Evolutionary conservation across 2,329 filamentous ascomycete species (phyloP).

Genomic region (Aspergillus neoniger): DNA sequence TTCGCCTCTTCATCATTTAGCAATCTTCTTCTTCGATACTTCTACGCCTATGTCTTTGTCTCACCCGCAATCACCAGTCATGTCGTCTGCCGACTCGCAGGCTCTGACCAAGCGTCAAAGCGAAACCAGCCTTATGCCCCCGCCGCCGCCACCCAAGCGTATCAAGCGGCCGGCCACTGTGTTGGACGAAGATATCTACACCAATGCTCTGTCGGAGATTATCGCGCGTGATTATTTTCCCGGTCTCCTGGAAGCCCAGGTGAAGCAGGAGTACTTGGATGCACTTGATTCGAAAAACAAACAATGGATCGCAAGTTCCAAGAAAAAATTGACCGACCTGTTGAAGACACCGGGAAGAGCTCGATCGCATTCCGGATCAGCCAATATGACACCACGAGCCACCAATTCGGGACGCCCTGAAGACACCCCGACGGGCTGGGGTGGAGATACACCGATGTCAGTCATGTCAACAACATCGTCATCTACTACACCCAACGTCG

Average conservation of each 20-base stretch:
- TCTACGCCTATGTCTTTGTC: neutral
- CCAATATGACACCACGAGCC: slow-evolving; percentile 59
- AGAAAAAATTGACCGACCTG: slow-evolving; percentile 69
- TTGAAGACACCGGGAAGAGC: slow-evolving; percentile 73
- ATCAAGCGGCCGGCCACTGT: slow-evolving; percentile 88
- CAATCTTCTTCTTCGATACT: too few species aligned
- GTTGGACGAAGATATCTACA: slow-evolving; percentile 92
- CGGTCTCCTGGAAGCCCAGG: slow-evolving; percentile 79
- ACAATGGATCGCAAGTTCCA: slow-evolving; percentile 82
- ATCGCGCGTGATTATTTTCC: slow-evolving; percentile 97
- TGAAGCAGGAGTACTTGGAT: slow-evolving; percentile 88
- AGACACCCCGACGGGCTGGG: slow-evolving; percentile 53
- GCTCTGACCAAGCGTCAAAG: slow-evolving; percentile 38
- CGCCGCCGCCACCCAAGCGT: slow-evolving; percentile 79
- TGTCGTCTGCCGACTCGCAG: slow-evolving; percentile 35
- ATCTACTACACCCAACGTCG: slow-evolving; percentile 41
- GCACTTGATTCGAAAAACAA: slow-evolving; percentile 83
- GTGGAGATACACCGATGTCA: slow-evolving; percentile 72
- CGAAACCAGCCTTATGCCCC: slow-evolving; percentile 73
- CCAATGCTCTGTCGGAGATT: slow-evolving; percentile 85
- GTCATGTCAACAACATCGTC: slow-evolving; percentile 43
- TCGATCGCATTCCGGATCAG: slow-evolving; percentile 21
- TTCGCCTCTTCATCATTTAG: neutral
- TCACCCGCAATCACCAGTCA: slow-evolving; percentile 15
- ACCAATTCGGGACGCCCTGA: slow-evolving; percentile 14